phyloP scores from a whole-genome alignment of 768 basidiomycete species.

The Podaxis sp. region DNA sequence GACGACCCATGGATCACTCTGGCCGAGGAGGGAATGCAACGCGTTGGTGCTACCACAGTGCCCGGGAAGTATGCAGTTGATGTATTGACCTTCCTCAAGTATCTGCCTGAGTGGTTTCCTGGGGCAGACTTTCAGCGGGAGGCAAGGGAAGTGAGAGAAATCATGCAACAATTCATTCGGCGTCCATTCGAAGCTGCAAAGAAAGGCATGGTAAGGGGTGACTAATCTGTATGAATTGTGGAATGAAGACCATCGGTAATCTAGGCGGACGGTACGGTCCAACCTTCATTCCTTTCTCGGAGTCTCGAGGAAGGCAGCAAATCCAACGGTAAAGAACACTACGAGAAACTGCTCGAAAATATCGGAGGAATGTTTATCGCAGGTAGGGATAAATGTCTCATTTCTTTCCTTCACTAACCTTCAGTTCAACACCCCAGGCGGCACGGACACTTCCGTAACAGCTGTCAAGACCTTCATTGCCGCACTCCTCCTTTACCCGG shows the following conservation, averaged over 20 bases:
- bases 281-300: constrained; percentile 4
- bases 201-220: constrained; percentile 19
- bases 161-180: constrained; percentile 31
- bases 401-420: neutral
- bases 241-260: neutral
- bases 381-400: neutral
- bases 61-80: constrained; percentile 38
- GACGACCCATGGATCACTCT: constrained; percentile 32
- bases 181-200: constrained; percentile 28
- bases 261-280: neutral
- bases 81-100: constrained; percentile 28
- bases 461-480: constrained; percentile 5
- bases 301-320: constrained; percentile 8
- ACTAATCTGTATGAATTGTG: neutral
- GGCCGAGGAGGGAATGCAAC: constrained; percentile 23
- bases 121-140: constrained; percentile 53
- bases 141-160: constrained; percentile 39
- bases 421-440: neutral
- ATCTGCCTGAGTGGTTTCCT: constrained; percentile 55
- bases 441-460: constrained; percentile 13
- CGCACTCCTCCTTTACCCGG: constrained; percentile 26
- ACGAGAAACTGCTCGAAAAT: neutral
- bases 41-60: constrained; percentile 18
- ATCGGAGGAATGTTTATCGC: constrained; percentile 7
- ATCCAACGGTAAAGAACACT: neutral